Evolutionary conservation across 2,329 filamentous ascomycete species (phyloP).

Genomic region (Penicillium sp.): DNA sequence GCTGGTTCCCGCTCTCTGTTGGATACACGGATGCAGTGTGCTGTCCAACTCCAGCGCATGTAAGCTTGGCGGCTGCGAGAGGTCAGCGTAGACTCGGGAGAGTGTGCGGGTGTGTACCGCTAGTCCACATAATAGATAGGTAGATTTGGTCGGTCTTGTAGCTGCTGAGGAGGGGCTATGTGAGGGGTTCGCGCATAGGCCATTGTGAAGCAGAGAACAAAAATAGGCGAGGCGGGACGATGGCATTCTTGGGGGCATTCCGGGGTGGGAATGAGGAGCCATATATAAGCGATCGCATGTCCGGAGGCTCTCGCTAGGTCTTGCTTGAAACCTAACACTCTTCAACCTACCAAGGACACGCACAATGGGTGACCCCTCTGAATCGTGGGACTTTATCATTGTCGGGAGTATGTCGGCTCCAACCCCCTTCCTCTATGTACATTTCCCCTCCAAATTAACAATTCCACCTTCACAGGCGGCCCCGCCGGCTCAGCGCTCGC

Average conservation of each 20-base stretch:
- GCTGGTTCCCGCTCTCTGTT: too few relatives aligned
- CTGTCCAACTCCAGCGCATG: too few relatives aligned
- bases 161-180: not conserved
- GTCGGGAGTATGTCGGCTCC: not conserved
- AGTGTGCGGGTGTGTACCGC: not conserved
- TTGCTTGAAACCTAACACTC: not conserved
- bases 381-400: not conserved
- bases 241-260: too few relatives aligned
- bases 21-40: too few relatives aligned
- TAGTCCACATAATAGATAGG: not conserved
- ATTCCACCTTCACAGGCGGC: slow-evolving; percentile 50
- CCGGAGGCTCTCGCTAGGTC: too few relatives aligned
- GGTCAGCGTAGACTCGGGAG: not conserved
- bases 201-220: too few relatives aligned
- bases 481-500: slow-evolving; percentile 65
- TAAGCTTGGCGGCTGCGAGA: too few relatives aligned
- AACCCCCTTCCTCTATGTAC: too few relatives aligned
- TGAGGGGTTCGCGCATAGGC: not conserved
- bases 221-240: too few relatives aligned
- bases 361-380: not conserved
- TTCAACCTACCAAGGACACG: too few relatives aligned
- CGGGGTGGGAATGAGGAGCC: too few relatives aligned
- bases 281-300: not conserved
- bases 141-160: not conserved
- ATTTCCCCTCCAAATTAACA: not conserved